Percentiles rank a stretch among this genome's conserved stretches.
phyloP scores from a whole-genome alignment of 164 flowering plant species.

The Aristolochia fimbriata region DNA sequence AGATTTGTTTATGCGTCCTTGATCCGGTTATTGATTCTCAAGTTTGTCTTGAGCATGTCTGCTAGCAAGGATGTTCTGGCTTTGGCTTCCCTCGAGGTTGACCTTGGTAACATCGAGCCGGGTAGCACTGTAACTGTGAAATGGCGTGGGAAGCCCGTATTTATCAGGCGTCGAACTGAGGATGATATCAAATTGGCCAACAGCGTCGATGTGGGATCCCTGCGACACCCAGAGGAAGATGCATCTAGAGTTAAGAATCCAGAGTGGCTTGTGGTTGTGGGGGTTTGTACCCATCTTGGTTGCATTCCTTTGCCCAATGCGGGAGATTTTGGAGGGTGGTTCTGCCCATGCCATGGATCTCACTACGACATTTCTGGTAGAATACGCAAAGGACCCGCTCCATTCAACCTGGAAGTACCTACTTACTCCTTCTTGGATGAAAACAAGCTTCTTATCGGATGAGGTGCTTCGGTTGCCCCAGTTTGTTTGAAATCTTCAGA shows the following conservation, averaged over 20 bases:
- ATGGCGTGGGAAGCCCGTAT: conserved; percentile 24
- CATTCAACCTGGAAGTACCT: conserved; percentile 20
- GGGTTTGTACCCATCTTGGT: conserved; percentile 17
- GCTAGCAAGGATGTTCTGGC: conserved; percentile 17
- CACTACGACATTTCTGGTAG: conserved; percentile 21
- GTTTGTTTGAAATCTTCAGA: background rate
- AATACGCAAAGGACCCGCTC: conserved; percentile 20
- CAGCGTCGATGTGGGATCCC: conserved; percentile 17
- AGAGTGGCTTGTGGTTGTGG: conserved; percentile 23
- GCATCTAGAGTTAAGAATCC: conserved; percentile 15
- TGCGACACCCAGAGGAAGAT: conserved; percentile 19
- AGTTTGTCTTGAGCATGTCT: conserved; percentile 17
- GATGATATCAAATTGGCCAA: conserved; percentile 17
- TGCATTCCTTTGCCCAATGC: conserved; percentile 21
- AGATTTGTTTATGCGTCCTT: conserved; percentile 16
- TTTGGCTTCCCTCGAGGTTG: conserved; percentile 20
- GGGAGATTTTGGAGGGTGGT: conserved; percentile 20
- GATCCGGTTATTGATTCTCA: conserved; percentile 13
- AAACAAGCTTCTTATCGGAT: conserved; percentile 15
- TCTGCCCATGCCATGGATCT: conserved; percentile 19
- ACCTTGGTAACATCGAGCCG: conserved; percentile 17
- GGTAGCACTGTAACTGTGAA: conserved; percentile 18
- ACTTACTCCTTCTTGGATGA: conserved; percentile 19
- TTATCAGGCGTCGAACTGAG: conserved; percentile 18
- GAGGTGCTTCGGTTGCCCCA: too few species aligned